phyloP scores from a whole-genome alignment of 805 yeast species.

The Brettanomyces bruxellensis region DNA sequence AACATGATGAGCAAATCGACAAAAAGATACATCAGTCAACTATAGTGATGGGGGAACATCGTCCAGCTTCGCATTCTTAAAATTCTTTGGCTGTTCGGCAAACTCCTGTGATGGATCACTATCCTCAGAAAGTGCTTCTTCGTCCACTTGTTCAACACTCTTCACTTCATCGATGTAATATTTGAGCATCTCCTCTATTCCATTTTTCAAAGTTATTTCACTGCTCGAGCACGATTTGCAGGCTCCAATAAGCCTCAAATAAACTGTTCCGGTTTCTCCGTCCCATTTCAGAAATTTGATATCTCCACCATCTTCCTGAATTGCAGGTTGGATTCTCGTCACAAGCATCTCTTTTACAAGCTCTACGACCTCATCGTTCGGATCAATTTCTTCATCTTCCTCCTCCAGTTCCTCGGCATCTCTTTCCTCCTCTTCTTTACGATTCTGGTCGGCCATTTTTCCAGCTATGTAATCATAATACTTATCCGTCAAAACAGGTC shows the following conservation, averaged over 20 bases:
- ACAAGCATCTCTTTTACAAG: constrained; percentile 89
- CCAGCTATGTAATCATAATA: constrained; percentile 23
- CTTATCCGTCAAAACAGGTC: constrained; percentile 41
- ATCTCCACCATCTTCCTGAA: constrained; percentile 98
- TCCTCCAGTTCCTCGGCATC: constrained; percentile 24
- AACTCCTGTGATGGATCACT: too few species aligned
- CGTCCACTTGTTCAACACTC: constrained; percentile 80
- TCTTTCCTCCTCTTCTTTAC: constrained; percentile 7
- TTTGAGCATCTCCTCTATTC: constrained; percentile 94
- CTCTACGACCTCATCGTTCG: constrained; percentile 58
- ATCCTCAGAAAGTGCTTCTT: constrained; percentile 39
- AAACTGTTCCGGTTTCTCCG: constrained; percentile 80
- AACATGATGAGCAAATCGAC: too few species aligned
- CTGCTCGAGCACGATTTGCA: constrained; percentile 90
- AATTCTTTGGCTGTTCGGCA: too few species aligned
- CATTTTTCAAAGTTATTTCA: constrained; percentile 86
- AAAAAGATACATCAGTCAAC: not conserved
- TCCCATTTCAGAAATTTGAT: constrained; percentile 82
- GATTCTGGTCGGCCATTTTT: constrained; percentile 22
- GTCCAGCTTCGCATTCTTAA: constrained; percentile 9
- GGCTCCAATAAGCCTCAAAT: constrained; percentile 86
- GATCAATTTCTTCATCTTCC: constrained; percentile 30
- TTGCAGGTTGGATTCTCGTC: constrained; percentile 94
- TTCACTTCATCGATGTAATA: constrained; percentile 95
- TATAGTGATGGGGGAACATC: constrained; percentile 28